Percentiles rank a stretch among this genome's conserved stretches.
Conservation (phyloP, 179 eudicot genomes). For the Carnegiea gigantea region DNA sequence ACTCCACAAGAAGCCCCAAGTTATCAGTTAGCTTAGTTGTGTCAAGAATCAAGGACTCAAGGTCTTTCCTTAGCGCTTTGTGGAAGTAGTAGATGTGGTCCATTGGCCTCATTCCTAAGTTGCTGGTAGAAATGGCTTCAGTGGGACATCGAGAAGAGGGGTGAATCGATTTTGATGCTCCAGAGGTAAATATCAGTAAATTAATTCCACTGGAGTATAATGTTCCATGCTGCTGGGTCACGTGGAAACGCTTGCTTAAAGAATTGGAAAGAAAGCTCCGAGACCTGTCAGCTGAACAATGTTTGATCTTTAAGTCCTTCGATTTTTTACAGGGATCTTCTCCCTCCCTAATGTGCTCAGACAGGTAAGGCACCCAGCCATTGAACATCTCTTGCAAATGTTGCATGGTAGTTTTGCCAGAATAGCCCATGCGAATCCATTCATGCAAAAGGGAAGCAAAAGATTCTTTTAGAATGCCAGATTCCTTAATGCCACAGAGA, state of each 20-base stretch:
- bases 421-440: slow-evolving; percentile 73
- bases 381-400: slow-evolving; percentile 64
- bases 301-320: slow-evolving; percentile 15
- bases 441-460: slow-evolving; percentile 63
- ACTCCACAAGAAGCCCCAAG: slow-evolving; percentile 46
- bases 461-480: slow-evolving; percentile 41
- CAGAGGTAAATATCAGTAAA: slow-evolving; percentile 45
- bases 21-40: slow-evolving; percentile 57
- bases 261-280: slow-evolving; percentile 24
- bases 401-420: slow-evolving; percentile 69
- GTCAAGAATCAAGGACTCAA: slow-evolving; percentile 58
- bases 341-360: slow-evolving; percentile 37
- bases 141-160: slow-evolving; percentile 34
- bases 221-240: slow-evolving; percentile 32
- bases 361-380: slow-evolving; percentile 48
- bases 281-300: slow-evolving; percentile 26
- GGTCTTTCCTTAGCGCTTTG: slow-evolving; percentile 81
- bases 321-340: slow-evolving; percentile 25
- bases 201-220: slow-evolving; percentile 44
- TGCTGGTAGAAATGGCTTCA: slow-evolving; percentile 27
- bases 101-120: slow-evolving; percentile 67
- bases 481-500: slow-evolving; percentile 46
- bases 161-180: slow-evolving; percentile 29
- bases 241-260: slow-evolving; percentile 30
- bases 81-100: slow-evolving; percentile 79